These are phyloP conservation scores for Pythium oligandrum DNA, from an alignment of 352 stramenopile genomes.

Conservation along the genomic window DNA sequence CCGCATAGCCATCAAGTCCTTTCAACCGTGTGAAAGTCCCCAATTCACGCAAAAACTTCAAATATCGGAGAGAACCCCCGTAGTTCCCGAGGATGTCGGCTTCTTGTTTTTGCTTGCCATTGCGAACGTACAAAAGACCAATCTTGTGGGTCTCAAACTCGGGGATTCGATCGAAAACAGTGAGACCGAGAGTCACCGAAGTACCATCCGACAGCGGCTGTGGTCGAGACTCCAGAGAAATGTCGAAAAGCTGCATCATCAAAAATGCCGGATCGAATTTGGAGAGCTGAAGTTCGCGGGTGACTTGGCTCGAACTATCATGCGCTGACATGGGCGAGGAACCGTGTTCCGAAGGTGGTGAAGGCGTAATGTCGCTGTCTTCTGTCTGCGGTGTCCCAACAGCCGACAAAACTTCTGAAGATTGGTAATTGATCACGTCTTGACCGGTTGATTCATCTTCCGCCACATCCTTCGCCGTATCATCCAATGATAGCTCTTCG, in stretches of 20 bases:
- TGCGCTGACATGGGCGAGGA: too few species aligned
- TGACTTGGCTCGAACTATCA: background rate
- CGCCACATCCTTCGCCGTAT: too few species aligned
- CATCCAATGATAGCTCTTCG: too few species aligned
- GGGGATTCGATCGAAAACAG: conserved; percentile 74
- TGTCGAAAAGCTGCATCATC: conserved; percentile 83
- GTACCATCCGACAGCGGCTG: conserved; percentile 54
- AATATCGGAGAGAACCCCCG: conserved; percentile 70
- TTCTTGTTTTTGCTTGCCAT: conserved; percentile 53
- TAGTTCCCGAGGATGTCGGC: conserved; percentile 63
- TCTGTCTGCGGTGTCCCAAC: too few species aligned
- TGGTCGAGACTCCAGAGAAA: conserved; percentile 46
- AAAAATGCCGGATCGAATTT: conserved; percentile 58
- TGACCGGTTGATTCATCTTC: too few species aligned
- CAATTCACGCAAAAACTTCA: conserved; percentile 66
- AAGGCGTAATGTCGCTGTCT: too few species aligned
- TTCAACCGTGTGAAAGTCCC: conserved; percentile 66
- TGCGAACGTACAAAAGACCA: conserved; percentile 67
- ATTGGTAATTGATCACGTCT: too few species aligned
- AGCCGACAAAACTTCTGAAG: too few species aligned
- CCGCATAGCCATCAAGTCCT: conserved; percentile 59
- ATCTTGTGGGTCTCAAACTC: conserved; percentile 87
- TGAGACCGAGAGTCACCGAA: conserved; percentile 54
- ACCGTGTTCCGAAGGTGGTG: too few species aligned
- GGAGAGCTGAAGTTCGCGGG: background rate